Conservation (phyloP, 495 filamentous ascomycete species). For the Hyaloscypha finlandica region DNA sequence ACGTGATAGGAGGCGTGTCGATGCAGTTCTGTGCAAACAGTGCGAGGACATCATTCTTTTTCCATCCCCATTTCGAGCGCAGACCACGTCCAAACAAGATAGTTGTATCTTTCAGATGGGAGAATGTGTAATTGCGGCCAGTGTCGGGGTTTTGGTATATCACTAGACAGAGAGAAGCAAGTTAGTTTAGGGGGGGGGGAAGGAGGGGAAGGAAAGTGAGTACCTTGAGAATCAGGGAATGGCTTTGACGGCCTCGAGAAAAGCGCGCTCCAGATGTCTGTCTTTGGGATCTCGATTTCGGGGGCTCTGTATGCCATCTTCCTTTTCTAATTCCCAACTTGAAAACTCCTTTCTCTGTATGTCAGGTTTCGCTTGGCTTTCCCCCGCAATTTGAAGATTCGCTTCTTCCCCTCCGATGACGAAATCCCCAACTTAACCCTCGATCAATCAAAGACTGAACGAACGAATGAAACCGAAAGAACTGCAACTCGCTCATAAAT, state of each 20-base stretch:
- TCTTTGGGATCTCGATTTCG: constrained; percentile 58
- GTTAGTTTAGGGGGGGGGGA: background rate
- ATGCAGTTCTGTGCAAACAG: constrained; percentile 73
- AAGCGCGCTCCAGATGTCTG: constrained; percentile 73
- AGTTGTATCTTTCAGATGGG: constrained; percentile 60
- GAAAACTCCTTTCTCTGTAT: background rate
- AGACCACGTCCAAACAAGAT: constrained; percentile 77
- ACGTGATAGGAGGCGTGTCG: constrained; percentile 68
- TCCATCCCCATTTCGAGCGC: constrained; percentile 66
- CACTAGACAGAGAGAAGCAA: constrained; percentile 14
- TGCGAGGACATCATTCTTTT: constrained; percentile 73
- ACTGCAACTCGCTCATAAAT: too few relatives aligned
- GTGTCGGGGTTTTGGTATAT: constrained; percentile 20
- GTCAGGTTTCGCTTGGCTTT: background rate
- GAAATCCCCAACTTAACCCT: too few relatives aligned
- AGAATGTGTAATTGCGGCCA: constrained; percentile 64
- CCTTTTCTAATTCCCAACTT: background rate
- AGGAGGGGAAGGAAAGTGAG: background rate
- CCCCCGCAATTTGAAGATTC: background rate
- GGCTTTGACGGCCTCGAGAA: constrained; percentile 69
- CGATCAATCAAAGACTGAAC: too few relatives aligned
- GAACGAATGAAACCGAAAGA: too few relatives aligned
- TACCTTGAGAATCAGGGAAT: constrained; percentile 69
- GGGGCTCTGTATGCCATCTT: constrained; percentile 43
- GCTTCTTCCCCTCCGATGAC: too few relatives aligned